Percentiles rank a stretch among this genome's conserved stretches.
phyloP scores from a whole-genome alignment of 345 rosid genomes.

The Punica granatum region DNA sequence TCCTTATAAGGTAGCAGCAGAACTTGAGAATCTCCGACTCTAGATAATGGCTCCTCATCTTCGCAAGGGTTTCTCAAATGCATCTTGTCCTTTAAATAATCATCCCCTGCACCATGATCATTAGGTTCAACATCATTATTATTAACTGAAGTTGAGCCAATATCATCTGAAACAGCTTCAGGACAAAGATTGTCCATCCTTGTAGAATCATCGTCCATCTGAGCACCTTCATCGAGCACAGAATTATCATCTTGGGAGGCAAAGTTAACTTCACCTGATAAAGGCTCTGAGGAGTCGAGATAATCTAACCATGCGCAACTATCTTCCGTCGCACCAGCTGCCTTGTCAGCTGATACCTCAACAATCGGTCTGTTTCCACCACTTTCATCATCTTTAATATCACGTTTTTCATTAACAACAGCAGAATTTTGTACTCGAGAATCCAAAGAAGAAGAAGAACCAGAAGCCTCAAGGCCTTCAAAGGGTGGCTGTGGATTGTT shows the following conservation, averaged over 20 bases:
- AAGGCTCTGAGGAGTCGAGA: slow-evolving; percentile 27
- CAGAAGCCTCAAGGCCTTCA: slow-evolving; percentile 9
- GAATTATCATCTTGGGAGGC: slow-evolving; percentile 28
- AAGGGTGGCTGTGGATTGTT: neutral
- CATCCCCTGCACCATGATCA: slow-evolving; percentile 21
- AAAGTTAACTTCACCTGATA: slow-evolving; percentile 28
- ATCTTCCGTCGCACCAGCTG: slow-evolving; percentile 15
- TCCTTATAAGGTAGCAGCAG: slow-evolving; percentile 61
- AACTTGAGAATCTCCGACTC: slow-evolving; percentile 59
- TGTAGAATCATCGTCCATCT: slow-evolving; percentile 7
- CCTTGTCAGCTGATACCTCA: slow-evolving; percentile 18
- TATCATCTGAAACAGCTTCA: slow-evolving; percentile 17
- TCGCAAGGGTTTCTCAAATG: slow-evolving; percentile 59
- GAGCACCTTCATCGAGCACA: slow-evolving; percentile 3
- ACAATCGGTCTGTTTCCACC: slow-evolving; percentile 26
- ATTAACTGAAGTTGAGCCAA: slow-evolving; percentile 7
- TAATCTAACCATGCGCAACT: slow-evolving; percentile 46
- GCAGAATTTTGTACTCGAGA: slow-evolving; percentile 18
- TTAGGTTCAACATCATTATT: slow-evolving; percentile 4
- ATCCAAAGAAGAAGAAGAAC: slow-evolving; percentile 18
- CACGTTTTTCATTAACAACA: slow-evolving; percentile 20
- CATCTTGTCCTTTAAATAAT: slow-evolving; percentile 27
- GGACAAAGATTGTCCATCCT: slow-evolving; percentile 28
- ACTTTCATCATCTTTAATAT: slow-evolving; percentile 15
- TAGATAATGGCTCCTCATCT: slow-evolving; percentile 47